Evolutionary conservation across 768 basidiomycete genomes (phyloP), one percentile per base, ranked within the genome.

Genomic region (Auricularia heimuer): DNA sequence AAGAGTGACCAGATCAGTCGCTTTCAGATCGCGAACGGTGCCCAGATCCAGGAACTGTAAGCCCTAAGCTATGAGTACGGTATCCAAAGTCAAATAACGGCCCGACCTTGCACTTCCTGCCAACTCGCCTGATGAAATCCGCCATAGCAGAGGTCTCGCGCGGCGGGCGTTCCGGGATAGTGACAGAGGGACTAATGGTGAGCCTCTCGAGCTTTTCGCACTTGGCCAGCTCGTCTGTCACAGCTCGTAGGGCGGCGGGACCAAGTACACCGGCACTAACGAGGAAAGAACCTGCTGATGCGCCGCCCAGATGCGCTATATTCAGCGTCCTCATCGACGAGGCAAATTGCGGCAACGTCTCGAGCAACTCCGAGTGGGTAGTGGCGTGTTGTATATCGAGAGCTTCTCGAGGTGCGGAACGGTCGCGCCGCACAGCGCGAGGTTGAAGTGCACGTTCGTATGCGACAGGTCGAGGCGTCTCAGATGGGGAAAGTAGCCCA

Each of bases 11-110:
- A 89, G 73, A 69, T 85, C 80, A 3, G 69, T 70, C 1, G 87
- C 85, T 35, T 76, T 78, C 36, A 90, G 72, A 45, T 73, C 72
- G 16, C 80, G 71, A 44, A 89, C 77, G 1, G 80, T 79, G 0
- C 85, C 81, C 62, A 90, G 67, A 68, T 88, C 89, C 37, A 90
- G 76, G 65, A 74, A 74, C 88, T 88, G 67, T 14, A 18, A 51
- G 29, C 33, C 18, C n/a, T 47, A 67, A 64, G 65, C 44, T 35
- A 65, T 64, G 45, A 51, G n/a, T 29, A 63, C 63, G 21, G 35
- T 45, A 54, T 47, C n/a, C 7, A 65, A 37, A 8, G 62, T 3
- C n/a, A 72, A 74, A 37, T 65, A 82, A 29, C 29, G 29, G 29
- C 29, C 29, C 29, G 29, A 29, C 87, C 76, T 79, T 85, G 77